phyloP scores from a whole-genome alignment of 1,284 basidiomycete species.

The Athelia sp. region DNA sequence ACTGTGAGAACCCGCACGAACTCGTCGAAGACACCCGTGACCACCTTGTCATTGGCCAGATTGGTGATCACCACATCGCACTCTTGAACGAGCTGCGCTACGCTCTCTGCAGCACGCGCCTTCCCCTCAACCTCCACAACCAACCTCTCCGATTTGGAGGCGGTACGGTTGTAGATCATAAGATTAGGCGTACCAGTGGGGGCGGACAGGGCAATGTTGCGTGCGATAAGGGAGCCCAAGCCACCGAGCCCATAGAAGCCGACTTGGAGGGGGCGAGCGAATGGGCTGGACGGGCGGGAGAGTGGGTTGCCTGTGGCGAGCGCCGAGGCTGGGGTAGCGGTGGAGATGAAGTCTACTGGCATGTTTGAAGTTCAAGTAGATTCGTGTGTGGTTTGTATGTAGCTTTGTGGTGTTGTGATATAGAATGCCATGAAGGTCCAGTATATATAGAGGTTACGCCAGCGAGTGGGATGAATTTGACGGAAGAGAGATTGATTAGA shows the following conservation, averaged over 20 bases:
- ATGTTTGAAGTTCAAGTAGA: too few species aligned
- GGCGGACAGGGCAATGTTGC: slow-evolving; percentile 57
- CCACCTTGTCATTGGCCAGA: slow-evolving; percentile 70
- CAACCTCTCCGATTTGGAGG: slow-evolving; percentile 53
- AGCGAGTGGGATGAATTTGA: too few species aligned
- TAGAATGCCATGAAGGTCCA: too few species aligned
- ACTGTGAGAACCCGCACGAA: slow-evolving; percentile 58
- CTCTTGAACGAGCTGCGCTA: slow-evolving; percentile 53
- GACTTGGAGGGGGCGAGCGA: not conserved
- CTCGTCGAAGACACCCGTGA: slow-evolving; percentile 61
- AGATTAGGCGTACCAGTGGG: slow-evolving; percentile 37
- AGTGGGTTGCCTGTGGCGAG: too few species aligned
- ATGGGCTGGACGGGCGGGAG: not conserved
- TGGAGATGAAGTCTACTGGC: too few species aligned
- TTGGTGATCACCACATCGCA: slow-evolving; percentile 82
- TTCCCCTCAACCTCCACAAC: slow-evolving; percentile 44
- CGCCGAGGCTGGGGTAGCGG: too few species aligned
- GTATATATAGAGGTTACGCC: too few species aligned
- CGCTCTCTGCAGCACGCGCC: slow-evolving; percentile 44
- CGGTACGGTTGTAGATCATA: slow-evolving; percentile 65
- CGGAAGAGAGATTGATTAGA: too few species aligned
- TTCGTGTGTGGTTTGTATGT: too few species aligned
- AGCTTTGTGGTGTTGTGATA: too few species aligned
- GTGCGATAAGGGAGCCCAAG: slow-evolving; percentile 50
- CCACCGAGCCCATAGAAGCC: not conserved